A percentile compares a stretch with the other conserved stretches of the same genome.
phyloP scores from a whole-genome alignment of 805 yeast species.

The Candida odintsovae region DNA sequence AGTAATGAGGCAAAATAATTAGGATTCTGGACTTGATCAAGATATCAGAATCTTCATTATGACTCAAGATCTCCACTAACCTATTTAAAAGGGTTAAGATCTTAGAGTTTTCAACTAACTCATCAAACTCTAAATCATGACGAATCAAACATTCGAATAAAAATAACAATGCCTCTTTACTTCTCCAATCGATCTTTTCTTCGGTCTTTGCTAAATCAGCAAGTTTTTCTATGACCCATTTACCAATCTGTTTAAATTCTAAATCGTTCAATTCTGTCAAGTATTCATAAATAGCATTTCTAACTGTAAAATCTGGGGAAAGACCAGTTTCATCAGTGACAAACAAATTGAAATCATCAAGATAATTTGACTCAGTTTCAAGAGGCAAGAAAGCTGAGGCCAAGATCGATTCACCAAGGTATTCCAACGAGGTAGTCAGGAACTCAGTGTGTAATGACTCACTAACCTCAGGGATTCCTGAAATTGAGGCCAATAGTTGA shows the following conservation, averaged over 20 bases:
- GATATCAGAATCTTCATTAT: slow-evolving; percentile 19
- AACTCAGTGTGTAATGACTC: slow-evolving; percentile 1
- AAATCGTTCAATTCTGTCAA: slow-evolving; percentile 41
- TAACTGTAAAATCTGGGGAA: slow-evolving; percentile 43
- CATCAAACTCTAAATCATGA: neutral
- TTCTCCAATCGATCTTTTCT: slow-evolving; percentile 30
- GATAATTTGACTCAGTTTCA: slow-evolving; percentile 42
- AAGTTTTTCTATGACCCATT: slow-evolving; percentile 5
- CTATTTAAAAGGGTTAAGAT: slow-evolving; percentile 8
- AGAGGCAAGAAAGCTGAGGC: slow-evolving; percentile 13
- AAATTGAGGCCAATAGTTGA: slow-evolving; percentile 26
- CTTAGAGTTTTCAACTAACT: neutral
- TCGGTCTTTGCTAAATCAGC: neutral
- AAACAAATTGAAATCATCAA: slow-evolving; percentile 58
- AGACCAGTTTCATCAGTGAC: slow-evolving; percentile 74
- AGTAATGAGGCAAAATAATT: slow-evolving; percentile 48
- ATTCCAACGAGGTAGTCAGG: slow-evolving; percentile 4
- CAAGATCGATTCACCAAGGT: slow-evolving; percentile 14
- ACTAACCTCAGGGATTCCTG: neutral
- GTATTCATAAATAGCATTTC: slow-evolving; percentile 59
- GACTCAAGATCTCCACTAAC: slow-evolving; percentile 5
- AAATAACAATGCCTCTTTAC: slow-evolving; percentile 42
- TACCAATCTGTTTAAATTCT: slow-evolving; percentile 28
- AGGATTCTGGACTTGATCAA: slow-evolving; percentile 45
- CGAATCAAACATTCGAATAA: slow-evolving; percentile 43